Evolutionary conservation across 768 basidiomycete species (phyloP).

Genomic region (Mycena pura): DNA sequence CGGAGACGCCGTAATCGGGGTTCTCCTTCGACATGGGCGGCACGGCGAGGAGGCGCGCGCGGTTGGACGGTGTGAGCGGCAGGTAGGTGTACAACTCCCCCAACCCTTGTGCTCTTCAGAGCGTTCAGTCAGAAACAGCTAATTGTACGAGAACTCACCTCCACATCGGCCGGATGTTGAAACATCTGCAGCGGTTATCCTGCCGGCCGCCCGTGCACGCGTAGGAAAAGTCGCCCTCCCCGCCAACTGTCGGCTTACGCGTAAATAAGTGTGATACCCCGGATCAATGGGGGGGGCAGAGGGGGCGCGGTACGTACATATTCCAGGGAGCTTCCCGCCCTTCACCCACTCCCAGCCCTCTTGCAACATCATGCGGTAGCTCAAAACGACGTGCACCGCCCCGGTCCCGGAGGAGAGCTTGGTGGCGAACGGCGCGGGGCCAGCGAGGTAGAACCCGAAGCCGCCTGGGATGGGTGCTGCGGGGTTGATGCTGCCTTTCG

Average conservation of each 20-base stretch:
- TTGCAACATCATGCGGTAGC: slow-evolving; percentile 72
- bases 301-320: slow-evolving; percentile 54
- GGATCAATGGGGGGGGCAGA: not conserved
- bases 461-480: slow-evolving; percentile 59
- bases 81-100: slow-evolving; percentile 78
- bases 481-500: slow-evolving; percentile 68
- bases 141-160: slow-evolving; percentile 45
- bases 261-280: not conserved
- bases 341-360: slow-evolving; percentile 71
- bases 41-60: slow-evolving; percentile 47
- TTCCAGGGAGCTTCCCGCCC: slow-evolving; percentile 79
- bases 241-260: slow-evolving; percentile 58
- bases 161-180: slow-evolving; percentile 79
- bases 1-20: slow-evolving; percentile 66
- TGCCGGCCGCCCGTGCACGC: slow-evolving; percentile 74
- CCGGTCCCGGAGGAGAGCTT: slow-evolving; percentile 41
- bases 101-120: slow-evolving; percentile 50
- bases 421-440: slow-evolving; percentile 51
- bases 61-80: slow-evolving; percentile 57
- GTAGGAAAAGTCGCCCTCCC: slow-evolving; percentile 62
- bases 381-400: slow-evolving; percentile 63
- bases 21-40: slow-evolving; percentile 59
- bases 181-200: slow-evolving; percentile 67
- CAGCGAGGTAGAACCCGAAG: slow-evolving; percentile 73
- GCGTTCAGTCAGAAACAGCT: not conserved